Conservation (phyloP, 805 yeast species). For the Teunomyces pallodes region DNA sequence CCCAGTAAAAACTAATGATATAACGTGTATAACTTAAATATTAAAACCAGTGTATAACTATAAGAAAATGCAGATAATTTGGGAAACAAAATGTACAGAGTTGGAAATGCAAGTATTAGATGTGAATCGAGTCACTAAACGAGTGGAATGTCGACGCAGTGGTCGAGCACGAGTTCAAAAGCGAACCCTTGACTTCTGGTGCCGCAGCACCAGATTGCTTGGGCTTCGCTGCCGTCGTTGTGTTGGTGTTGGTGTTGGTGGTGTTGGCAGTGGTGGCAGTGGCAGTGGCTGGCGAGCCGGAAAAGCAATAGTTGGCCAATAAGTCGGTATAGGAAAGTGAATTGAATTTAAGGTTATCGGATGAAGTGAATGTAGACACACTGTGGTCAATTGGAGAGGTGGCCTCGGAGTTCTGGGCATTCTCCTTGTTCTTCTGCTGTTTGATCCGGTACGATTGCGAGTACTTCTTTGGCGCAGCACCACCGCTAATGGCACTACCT, state of each 20-base stretch:
- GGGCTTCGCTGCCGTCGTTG: background rate
- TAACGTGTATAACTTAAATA: background rate
- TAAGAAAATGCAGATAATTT: background rate
- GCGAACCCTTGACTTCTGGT: background rate
- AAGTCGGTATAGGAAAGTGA: slow-evolving; percentile 32
- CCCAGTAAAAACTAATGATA: background rate
- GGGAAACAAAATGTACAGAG: background rate
- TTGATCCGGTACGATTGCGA: slow-evolving; percentile 27
- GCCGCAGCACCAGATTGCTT: background rate
- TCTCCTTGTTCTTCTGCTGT: slow-evolving; percentile 3
- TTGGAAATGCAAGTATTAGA: slow-evolving; percentile 11
- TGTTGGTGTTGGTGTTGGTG: background rate
- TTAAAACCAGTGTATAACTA: background rate
- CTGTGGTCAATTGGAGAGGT: background rate
- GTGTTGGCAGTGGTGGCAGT: background rate
- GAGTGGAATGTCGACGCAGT: slow-evolving; percentile 35
- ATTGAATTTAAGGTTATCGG: slow-evolving; percentile 16
- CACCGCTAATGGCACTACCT: background rate
- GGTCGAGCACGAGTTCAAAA: slow-evolving; percentile 12
- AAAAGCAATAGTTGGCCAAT: slow-evolving; percentile 36
- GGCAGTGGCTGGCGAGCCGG: slow-evolving; percentile 19
- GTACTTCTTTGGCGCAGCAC: slow-evolving; percentile 16
- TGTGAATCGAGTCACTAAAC: slow-evolving; percentile 31
- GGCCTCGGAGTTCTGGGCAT: background rate
- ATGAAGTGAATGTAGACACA: background rate